Percentiles rank a stretch among this genome's conserved stretches.
phyloP scores from a whole-genome alignment of 2,329 filamentous ascomycete genomes.

The Claviceps sp. region DNA sequence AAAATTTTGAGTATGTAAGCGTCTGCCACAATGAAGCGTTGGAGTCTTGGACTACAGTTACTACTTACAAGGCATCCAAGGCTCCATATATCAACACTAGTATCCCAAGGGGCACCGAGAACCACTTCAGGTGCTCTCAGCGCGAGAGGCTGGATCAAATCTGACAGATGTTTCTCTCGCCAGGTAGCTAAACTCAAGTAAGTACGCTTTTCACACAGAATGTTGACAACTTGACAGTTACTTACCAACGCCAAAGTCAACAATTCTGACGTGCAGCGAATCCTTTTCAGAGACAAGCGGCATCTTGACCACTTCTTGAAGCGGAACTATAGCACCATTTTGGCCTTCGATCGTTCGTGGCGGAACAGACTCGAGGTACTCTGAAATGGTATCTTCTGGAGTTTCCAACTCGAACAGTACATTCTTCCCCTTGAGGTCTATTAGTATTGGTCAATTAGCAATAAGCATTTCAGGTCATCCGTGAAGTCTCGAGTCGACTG shows the following conservation, averaged over 20 bases:
- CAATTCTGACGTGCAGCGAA: not conserved
- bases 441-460: not conserved
- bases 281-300: not conserved
- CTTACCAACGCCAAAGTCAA: not conserved
- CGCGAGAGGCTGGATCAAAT: constrained; percentile 11
- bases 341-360: not conserved
- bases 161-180: constrained; percentile 8
- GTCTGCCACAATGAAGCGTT: too few relatives aligned
- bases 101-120: not conserved
- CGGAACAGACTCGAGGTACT: not conserved
- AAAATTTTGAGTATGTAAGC: too few relatives aligned
- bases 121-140: constrained; percentile 14
- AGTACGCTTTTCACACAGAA: not conserved
- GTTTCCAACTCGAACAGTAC: constrained; percentile 1
- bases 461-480: too few relatives aligned
- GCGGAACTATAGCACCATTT: not conserved
- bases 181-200: not conserved
- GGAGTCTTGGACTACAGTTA: too few relatives aligned
- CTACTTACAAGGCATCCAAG: too few relatives aligned
- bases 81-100: not conserved
- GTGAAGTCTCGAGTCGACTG: too few relatives aligned
- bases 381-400: not conserved
- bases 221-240: not conserved
- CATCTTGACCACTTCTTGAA: not conserved
- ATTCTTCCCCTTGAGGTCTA: not conserved